Evolutionary conservation across 2,329 filamentous ascomycete genomes (phyloP).

Genomic region (Phialophora chinensis): DNA sequence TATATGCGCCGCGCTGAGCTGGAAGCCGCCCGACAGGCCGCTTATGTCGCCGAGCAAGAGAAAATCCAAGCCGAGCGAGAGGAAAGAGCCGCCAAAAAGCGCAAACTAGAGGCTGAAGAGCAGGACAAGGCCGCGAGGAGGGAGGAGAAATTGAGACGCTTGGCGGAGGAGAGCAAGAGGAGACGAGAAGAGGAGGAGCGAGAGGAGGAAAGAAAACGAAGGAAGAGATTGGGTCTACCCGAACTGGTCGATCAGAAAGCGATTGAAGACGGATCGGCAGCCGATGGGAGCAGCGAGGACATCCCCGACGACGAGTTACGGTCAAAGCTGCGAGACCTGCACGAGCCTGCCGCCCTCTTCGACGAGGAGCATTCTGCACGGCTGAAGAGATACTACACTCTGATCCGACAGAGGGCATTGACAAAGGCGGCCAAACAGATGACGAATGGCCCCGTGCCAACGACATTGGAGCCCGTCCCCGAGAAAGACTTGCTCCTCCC

Average conservation of each 20-base stretch:
- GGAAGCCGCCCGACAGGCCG: constrained; percentile 79
- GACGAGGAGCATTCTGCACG: constrained; percentile 76
- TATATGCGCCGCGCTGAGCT: constrained; percentile 84
- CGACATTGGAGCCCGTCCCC: constrained; percentile 76
- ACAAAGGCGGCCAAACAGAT: constrained; percentile 38
- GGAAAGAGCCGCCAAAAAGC: constrained; percentile 75
- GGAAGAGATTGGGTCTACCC: constrained; percentile 80
- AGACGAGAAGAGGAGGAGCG: constrained; percentile 74
- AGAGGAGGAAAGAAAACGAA: constrained; percentile 72
- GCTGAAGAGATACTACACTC: constrained; percentile 72
- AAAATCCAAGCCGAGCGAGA: constrained; percentile 73
- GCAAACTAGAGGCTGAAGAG: constrained; percentile 87
- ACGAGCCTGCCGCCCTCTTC: constrained; percentile 77
- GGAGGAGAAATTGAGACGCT: constrained; percentile 78
- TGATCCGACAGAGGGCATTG: constrained; percentile 52
- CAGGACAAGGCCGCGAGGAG: constrained; percentile 70
- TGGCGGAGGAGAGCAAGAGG: constrained; percentile 79
- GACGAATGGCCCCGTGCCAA: constrained; percentile 82
- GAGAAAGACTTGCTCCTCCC: constrained; percentile 89
- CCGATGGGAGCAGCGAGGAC: constrained; percentile 41
- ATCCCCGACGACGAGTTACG: constrained; percentile 65
- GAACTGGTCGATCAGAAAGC: constrained; percentile 62
- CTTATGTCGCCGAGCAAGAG: constrained; percentile 82
- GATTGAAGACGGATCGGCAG: constrained; percentile 20
- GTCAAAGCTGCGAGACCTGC: constrained; percentile 70